These are phyloP conservation scores for Blakeslea trispora DNA, from an alignment of 371 early-diverging fungal species.

Conservation along the genomic window DNA sequence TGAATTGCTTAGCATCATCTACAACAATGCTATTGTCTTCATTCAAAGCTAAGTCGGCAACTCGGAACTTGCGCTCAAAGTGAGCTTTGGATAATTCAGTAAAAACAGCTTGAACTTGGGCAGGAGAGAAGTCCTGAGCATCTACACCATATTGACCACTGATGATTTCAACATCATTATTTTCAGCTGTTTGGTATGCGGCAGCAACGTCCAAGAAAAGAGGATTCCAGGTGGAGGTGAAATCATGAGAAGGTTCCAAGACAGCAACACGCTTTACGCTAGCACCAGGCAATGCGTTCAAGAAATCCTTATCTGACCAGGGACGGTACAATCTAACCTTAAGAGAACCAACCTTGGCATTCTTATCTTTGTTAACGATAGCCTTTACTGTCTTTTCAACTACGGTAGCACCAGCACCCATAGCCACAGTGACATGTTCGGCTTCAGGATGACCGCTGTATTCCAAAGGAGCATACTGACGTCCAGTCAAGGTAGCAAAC, in stretches of 20 bases:
- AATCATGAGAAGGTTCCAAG: conserved; percentile 68
- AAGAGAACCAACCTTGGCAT: conserved; percentile 57
- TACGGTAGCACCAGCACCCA: conserved; percentile 62
- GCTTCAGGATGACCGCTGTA: conserved; percentile 58
- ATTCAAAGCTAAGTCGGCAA: conserved; percentile 21
- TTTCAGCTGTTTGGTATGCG: conserved; percentile 58
- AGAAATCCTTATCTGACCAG: conserved; percentile 58
- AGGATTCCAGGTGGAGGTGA: conserved; percentile 72
- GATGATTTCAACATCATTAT: conserved; percentile 47
- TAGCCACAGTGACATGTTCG: conserved; percentile 59
- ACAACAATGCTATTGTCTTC: conserved; percentile 8
- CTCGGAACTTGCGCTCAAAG: conserved; percentile 41
- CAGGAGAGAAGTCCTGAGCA: conserved; percentile 41
- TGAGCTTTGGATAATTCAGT: conserved; percentile 25
- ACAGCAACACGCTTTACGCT: conserved; percentile 64
- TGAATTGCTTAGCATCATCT: conserved; percentile 17
- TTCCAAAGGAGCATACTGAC: conserved; percentile 52
- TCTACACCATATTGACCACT: conserved; percentile 61
- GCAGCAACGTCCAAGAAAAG: conserved; percentile 78
- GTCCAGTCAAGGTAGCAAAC: conserved; percentile 47
- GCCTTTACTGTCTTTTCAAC: conserved; percentile 43
- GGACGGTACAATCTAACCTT: conserved; percentile 71
- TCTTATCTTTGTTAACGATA: conserved; percentile 19
- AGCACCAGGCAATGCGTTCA: conserved; percentile 52
- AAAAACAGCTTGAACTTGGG: conserved; percentile 51